Percentiles rank a stretch among this genome's conserved stretches.
Conservation (phyloP, 73 alveolate species). For the Tetrahymena malaccensis region DNA sequence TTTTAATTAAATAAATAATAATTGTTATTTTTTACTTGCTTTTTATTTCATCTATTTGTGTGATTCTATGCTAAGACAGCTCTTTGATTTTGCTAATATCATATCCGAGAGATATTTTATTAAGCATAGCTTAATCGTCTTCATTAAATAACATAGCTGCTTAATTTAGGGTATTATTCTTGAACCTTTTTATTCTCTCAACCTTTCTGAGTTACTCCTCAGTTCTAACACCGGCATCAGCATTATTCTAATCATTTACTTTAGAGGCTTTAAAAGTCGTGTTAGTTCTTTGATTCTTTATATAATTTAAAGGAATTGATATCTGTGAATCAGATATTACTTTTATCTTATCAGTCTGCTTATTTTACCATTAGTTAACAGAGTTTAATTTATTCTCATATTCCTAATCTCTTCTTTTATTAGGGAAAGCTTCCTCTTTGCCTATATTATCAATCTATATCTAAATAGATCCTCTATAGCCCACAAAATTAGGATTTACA, state of each 20-base stretch:
- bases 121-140: background rate
- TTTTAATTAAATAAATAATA: too few species aligned
- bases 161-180: background rate
- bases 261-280: background rate
- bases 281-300: background rate
- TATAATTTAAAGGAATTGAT: background rate
- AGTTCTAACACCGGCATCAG: background rate
- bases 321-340: background rate
- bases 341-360: background rate
- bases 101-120: background rate
- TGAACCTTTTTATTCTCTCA: background rate
- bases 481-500: background rate
- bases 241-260: background rate
- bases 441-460: background rate
- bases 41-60: background rate
- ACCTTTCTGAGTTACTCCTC: background rate
- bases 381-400: background rate
- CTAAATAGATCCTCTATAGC: background rate
- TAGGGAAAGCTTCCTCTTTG: background rate
- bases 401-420: background rate
- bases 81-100: background rate
- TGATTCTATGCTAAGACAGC: background rate
- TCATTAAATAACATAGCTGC: background rate
- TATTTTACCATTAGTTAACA: background rate
- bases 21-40: background rate